Base-by-base conservation (phyloP, 495 filamentous ascomycete species). In the Aspergillus mulundensis region DNA sequence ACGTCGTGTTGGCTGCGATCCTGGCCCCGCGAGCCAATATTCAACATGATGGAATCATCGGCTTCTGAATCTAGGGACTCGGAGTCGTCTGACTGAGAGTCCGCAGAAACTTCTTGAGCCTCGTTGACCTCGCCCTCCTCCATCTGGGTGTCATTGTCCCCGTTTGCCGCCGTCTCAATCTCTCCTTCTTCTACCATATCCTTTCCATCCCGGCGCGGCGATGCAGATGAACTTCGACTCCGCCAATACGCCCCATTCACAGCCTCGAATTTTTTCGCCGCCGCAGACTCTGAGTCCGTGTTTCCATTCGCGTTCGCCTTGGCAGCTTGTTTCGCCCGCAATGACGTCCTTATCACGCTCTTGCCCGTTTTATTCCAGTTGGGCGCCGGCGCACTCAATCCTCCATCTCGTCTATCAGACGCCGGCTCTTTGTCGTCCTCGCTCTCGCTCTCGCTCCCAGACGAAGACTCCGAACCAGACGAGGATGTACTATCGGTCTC, bases 321-420 rank as follows among this genome's bases (percentile, higher is more conserved):
- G 32, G 32, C 32, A 36, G 32, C 32, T 36, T 63, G 62, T 18
- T 65, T 59, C 41, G 62, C 63, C 10, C 71, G 60, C 15, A 75
- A 60, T 1, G 70, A 65, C 15, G 72, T 77, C 15, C 73, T 63
- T 23, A 75, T 68, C 1, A 68, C 63, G 30, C 58, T 62, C 45
- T 70, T 72, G 32, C 57, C 69, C 12, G 65, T 67, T 44, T 72
- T 67, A 47, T 77, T 77, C 74, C 74, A 77, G 51, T 69, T 77
- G 18, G 69, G 63, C 0, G 66, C 66, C 7, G 67, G 66, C 40
- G 68, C 65, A 8, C 67, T 40, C n/a, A 18, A 3, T 16, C 38
- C n/a, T 3, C 14, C 38, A 40, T 18, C 8, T 1, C 38, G 15
- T 5, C 15, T 47, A 1, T 34, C 49, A 20, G 24, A 12, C 1